A percentile compares a stretch with the other conserved stretches of the same genome.
These are phyloP conservation scores for Apiotrichum akiyoshidainum DNA, from an alignment of 1,284 basidiomycete genomes.

Conservation along the genomic window DNA sequence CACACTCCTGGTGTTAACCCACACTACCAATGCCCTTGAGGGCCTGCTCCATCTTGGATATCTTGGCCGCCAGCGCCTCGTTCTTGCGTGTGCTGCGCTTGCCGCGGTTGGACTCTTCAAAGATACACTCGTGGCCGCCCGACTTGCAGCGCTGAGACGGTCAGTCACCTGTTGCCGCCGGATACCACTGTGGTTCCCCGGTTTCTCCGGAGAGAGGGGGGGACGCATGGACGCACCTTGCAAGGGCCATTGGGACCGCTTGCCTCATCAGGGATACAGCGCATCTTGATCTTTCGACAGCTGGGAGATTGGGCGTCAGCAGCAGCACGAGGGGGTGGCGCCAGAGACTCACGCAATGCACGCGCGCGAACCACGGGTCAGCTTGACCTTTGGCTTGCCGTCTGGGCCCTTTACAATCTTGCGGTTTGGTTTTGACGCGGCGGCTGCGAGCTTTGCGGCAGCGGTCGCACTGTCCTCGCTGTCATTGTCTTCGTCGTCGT, in stretches of 20 bases:
- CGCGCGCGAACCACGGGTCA: slow-evolving; percentile 69
- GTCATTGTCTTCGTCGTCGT: slow-evolving; percentile 32
- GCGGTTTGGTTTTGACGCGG: slow-evolving; percentile 22
- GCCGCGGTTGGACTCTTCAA: slow-evolving; percentile 90
- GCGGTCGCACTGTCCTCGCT: slow-evolving; percentile 37
- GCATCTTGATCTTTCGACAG: slow-evolving; percentile 96
- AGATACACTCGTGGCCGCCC: slow-evolving; percentile 85
- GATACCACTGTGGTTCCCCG: slow-evolving; percentile 6
- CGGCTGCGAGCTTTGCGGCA: slow-evolving; percentile 22
- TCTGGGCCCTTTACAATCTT: slow-evolving; percentile 33
- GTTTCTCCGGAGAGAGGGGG: background rate
- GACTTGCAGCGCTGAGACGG: slow-evolving; percentile 54
- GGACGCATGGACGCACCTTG: slow-evolving; percentile 55
- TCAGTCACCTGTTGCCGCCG: slow-evolving; percentile 5
- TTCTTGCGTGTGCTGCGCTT: slow-evolving; percentile 84
- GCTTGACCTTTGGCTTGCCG: slow-evolving; percentile 64
- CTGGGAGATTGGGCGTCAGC: slow-evolving; percentile 7
- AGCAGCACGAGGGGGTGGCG: too few relatives aligned
- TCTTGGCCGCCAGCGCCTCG: slow-evolving; percentile 78
- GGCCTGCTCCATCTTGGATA: slow-evolving; percentile 88
- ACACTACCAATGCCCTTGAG: slow-evolving; percentile 59
- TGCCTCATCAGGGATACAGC: slow-evolving; percentile 80
- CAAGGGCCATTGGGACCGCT: slow-evolving; percentile 74
- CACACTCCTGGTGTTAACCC: slow-evolving; percentile 8
- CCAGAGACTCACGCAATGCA: slow-evolving; percentile 39